phyloP scores from a whole-genome alignment of 768 basidiomycete genomes.

The Hebeloma cylindrosporum region DNA sequence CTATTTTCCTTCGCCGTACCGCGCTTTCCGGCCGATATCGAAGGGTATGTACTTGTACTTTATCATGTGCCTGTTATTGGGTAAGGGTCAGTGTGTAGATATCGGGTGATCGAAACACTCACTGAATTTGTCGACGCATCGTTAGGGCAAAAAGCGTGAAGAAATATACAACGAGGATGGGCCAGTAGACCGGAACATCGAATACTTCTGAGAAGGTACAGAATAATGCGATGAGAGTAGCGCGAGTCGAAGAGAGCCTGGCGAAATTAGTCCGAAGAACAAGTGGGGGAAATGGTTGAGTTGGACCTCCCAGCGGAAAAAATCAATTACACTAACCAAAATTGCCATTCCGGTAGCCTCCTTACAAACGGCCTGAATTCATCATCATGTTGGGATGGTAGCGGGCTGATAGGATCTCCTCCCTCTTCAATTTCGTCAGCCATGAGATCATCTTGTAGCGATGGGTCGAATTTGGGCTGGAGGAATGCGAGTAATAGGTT shows the following conservation, averaged over 20 bases:
- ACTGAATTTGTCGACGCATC: slow-evolving; percentile 97
- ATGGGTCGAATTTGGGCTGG: slow-evolving; percentile 97
- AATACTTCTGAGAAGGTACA: slow-evolving; percentile 84
- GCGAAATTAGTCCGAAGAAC: slow-evolving; percentile 5
- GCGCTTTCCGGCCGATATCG: slow-evolving; percentile 91
- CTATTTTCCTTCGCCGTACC: slow-evolving; percentile 69
- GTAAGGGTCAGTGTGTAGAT: slow-evolving; percentile 4
- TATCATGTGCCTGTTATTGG: slow-evolving; percentile 83
- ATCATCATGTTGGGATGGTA: slow-evolving; percentile 78
- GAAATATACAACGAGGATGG: slow-evolving; percentile 97
- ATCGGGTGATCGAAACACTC: slow-evolving; percentile 33
- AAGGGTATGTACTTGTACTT: slow-evolving; percentile 98
- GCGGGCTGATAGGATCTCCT: slow-evolving; percentile 53
- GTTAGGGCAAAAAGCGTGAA: slow-evolving; percentile 92
- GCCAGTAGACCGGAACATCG: slow-evolving; percentile 99
- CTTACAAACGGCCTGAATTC: slow-evolving; percentile 98
- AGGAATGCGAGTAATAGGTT: slow-evolving; percentile 97
- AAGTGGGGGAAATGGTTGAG: neutral
- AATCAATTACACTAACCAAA: slow-evolving; percentile 59
- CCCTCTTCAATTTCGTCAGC: slow-evolving; percentile 97
- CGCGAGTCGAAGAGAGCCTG: slow-evolving; percentile 91
- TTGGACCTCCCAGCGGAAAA: slow-evolving; percentile 1
- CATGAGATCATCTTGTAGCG: slow-evolving; percentile 87
- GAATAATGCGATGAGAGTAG: slow-evolving; percentile 76
- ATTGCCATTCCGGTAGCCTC: slow-evolving; percentile 94